Base-by-base conservation (phyloP, 192 early-diverging fungal species). In the Gryganskiella cystojenkinii region DNA sequence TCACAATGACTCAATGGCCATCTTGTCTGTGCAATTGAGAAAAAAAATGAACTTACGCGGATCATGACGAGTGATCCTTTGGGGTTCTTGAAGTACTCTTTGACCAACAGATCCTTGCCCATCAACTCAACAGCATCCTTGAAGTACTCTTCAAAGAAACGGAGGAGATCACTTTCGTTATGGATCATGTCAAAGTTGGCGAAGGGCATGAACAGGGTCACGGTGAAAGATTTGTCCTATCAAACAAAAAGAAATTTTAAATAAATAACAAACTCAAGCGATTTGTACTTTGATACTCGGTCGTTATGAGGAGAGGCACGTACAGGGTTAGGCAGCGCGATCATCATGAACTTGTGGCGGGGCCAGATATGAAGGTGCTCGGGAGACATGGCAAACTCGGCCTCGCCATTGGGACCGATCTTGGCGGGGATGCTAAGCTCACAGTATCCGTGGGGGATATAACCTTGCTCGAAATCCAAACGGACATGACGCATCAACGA, bases 321-420 rank as follows among this genome's bases (percentile, higher is more conserved):
- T 80, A 92, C 92, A 58, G 86, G 85, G 82, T 99, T 99, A 37
- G 97, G 96, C 52, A 99, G 87, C 0, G 97, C 97, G 80, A 99
- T 99, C 81, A 99, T 87, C 97, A 99, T 99, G 63, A 95, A 98
- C 17, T 92, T 92, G 61, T 96, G 91, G 10, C 94, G 86, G 9
- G 97, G 97, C 97, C 97, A 99, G 63, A 99, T 99, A 79, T 99
- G 97, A 56, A 99, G 85, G 59, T 98, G 96, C 71, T 95, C 87
- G 3, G 94, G 90, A 70, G 93, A 89, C 88, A 99, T 92, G 19
- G 88, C 89, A 83, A 91, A 98, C 15, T 90, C 86, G n/a, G 56
- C 40, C 51, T 83, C 47, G 8, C 87, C 90, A 54, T 87, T 61
- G 11, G 86, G 89, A 25, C 70, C 81, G 7, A 81, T 64, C 44